These are phyloP conservation scores for Auricularia heimuer DNA, from an alignment of 768 basidiomycete species.

Conservation along the genomic window DNA sequence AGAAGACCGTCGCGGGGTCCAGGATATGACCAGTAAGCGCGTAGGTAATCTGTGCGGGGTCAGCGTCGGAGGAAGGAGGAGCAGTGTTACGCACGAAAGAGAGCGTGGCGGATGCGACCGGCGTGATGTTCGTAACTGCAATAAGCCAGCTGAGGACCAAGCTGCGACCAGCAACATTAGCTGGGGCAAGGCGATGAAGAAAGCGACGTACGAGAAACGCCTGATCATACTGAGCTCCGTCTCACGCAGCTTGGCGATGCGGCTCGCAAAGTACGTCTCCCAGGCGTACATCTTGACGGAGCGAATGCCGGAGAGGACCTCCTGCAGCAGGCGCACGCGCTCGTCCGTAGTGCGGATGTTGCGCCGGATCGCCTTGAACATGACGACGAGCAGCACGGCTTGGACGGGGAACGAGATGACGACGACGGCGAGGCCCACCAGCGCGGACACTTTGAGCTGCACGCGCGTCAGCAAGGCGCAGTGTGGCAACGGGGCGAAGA, in stretches of 20 bases:
- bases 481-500: not conserved
- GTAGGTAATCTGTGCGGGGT: constrained; percentile 44
- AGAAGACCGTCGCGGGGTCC: constrained; percentile 45
- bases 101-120: constrained; percentile 39
- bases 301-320: constrained; percentile 7
- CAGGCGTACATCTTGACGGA: constrained; percentile 56
- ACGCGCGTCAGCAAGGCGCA: not conserved
- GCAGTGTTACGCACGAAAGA: constrained; percentile 34
- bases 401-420: constrained; percentile 53
- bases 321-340: constrained; percentile 37
- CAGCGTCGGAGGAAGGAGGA: too few species aligned
- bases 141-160: constrained; percentile 27
- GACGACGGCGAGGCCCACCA: constrained; percentile 53
- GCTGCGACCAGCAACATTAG: constrained; percentile 11
- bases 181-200: constrained; percentile 22
- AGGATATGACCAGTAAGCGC: constrained; percentile 44
- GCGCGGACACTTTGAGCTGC: constrained; percentile 59
- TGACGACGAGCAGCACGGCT: constrained; percentile 38
- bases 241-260: constrained; percentile 30
- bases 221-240: constrained; percentile 14
- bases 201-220: constrained; percentile 19
- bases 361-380: constrained; percentile 38
- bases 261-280: constrained; percentile 40
- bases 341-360: constrained; percentile 17
- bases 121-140: constrained; percentile 39